Evolutionary conservation across 2,329 filamentous ascomycete genomes (phyloP), one percentile per base, ranked within the genome.

Genomic region (Taxawa tesnikishii): DNA sequence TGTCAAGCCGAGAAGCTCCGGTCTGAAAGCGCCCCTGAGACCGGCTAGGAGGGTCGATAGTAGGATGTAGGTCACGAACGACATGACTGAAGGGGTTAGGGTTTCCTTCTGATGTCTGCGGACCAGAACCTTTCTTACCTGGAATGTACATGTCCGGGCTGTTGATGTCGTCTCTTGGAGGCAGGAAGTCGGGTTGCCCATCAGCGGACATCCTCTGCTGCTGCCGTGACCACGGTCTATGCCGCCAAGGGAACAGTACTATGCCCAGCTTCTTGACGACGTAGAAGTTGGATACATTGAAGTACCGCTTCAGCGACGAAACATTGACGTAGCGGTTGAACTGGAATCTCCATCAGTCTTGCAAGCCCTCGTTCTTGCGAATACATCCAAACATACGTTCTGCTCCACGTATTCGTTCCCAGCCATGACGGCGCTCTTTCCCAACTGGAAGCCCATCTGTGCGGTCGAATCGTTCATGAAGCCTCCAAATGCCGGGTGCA

Each of bases 101-200:
- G 26, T n/a, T 12, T 8, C n/a, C n/a, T n/a, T n/a, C n/a, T n/a
- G n/a, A n/a, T n/a, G n/a, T n/a, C n/a, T n/a, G n/a, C n/a, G n/a
- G n/a, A n/a, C n/a, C n/a, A n/a, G n/a, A n/a, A n/a, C n/a, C n/a
- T n/a, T n/a, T n/a, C 59, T 21, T 46, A 68, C 63, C 59, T 37
- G 87, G 87, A 48, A 98, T 98, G 63, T 98, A 98, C 87, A 98
- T 96, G 60, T 98, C 90, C 11, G 92, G 90, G 43, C 84, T 92
- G 61, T 98, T 98, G 58, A 96, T 68, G 53, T 98, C 90, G 56
- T 98, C 88, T 42, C 90, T 73, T 2, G 90, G 90, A 4, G 90
- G 84, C 6, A 94, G 70, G 59, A 90, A 98, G 66, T 77, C 79
- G 28, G 74, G 74, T 15, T 32, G 34, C 42, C 80, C 76, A 46